Evolutionary conservation across 805 yeast species (phyloP).

Genomic region (Kodamaea laetipori): DNA sequence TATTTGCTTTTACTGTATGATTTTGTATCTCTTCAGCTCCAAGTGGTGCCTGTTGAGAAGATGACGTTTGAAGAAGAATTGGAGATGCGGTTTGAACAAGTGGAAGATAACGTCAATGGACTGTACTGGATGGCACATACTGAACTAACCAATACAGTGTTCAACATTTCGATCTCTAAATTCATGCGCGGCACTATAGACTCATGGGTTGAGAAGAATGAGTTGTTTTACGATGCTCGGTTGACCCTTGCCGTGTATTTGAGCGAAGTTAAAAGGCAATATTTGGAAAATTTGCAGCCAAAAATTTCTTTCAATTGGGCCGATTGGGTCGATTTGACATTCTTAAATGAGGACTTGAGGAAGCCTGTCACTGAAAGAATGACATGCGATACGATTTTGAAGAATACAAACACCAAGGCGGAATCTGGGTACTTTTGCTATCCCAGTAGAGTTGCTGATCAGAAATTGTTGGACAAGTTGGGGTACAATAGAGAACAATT

Average conservation of each 20-base stretch:
- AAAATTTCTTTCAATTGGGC: conserved; percentile 33
- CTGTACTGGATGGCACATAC: conserved; percentile 30
- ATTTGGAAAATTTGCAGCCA: conserved; percentile 4
- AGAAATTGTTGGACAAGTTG: conserved; percentile 13
- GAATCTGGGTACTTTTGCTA: neutral
- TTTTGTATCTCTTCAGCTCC: too few species aligned
- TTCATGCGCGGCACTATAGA: conserved; percentile 17
- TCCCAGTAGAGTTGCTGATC: neutral
- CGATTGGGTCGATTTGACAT: conserved; percentile 30
- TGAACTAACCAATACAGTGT: conserved; percentile 17
- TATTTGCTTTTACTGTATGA: too few species aligned
- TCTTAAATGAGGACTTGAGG: conserved; percentile 21
- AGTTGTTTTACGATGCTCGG: conserved; percentile 19
- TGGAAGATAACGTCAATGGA: conserved; percentile 18
- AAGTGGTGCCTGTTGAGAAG: too few species aligned
- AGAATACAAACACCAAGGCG: neutral
- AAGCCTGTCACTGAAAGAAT: conserved; percentile 20
- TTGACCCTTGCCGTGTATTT: conserved; percentile 20
- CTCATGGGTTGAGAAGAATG: conserved; percentile 24
- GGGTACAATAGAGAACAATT: conserved; percentile 30
- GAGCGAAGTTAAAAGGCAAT: conserved; percentile 15
- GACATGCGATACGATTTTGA: conserved; percentile 19
- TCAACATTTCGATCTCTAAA: conserved; percentile 17
- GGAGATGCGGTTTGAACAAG: conserved; percentile 17
- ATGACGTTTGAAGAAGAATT: conserved; percentile 13